These are phyloP conservation scores for Begonia loranthoides DNA, from an alignment of 306 rosid genomes.

Conservation along the genomic window DNA sequence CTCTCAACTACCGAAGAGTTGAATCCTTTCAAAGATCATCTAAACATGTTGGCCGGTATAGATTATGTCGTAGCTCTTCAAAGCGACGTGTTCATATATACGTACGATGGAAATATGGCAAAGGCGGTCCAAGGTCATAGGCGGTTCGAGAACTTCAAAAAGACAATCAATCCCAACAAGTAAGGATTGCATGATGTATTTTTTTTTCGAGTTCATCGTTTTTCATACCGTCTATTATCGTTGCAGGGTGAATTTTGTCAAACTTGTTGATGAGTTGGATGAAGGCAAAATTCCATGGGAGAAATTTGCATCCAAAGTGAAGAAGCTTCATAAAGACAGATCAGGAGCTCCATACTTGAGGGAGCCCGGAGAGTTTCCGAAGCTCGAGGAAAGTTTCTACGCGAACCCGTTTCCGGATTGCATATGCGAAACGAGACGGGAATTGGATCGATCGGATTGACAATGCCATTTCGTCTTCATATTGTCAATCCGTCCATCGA, in stretches of 20 bases:
- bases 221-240: constrained; percentile 10
- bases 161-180: constrained; percentile 96
- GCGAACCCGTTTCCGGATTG: constrained; percentile 88
- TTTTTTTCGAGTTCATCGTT: not conserved
- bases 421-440: constrained; percentile 41
- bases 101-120: constrained; percentile 98
- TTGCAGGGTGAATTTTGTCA: constrained; percentile 78
- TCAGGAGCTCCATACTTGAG: constrained; percentile 67
- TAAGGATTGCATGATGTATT: constrained; percentile 12
- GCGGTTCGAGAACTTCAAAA: constrained; percentile 84
- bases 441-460: no score
- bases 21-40: constrained; percentile 65
- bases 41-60: constrained; percentile 97
- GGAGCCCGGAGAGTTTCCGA: constrained; percentile 74
- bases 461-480: no score
- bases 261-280: constrained; percentile 67
- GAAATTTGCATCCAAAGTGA: constrained; percentile 73
- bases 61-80: constrained; percentile 90
- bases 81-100: constrained; percentile 71
- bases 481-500: no score
- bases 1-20: constrained; percentile 65
- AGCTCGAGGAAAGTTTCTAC: constrained; percentile 91
- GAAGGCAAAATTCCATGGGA: constrained; percentile 75
- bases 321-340: constrained; percentile 50
- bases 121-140: constrained; percentile 99